phyloP scores from a whole-genome alignment of 2,329 filamentous ascomycete genomes.

The Sporothrix pseudoabietina region DNA sequence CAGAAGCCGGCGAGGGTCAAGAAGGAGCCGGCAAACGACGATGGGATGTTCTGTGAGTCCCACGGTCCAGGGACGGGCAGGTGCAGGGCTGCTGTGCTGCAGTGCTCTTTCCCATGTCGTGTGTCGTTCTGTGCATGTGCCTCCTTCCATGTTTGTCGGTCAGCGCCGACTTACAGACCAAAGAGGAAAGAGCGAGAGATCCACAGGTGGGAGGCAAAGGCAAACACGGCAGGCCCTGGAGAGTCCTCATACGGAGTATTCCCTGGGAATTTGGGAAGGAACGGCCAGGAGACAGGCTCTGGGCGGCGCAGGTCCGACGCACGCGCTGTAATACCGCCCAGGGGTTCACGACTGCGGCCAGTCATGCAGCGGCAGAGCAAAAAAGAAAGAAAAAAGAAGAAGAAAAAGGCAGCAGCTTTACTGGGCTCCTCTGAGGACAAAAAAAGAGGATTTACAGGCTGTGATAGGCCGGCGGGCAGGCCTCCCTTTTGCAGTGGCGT shows the following conservation, averaged over 20 bases:
- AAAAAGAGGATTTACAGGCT: not conserved
- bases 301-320: conserved; percentile 13
- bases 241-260: not conserved
- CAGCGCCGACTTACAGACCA: conserved; percentile 25
- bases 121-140: not conserved
- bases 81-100: not conserved
- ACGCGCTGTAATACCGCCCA: conserved; percentile 4
- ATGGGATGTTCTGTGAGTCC: not conserved
- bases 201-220: not conserved
- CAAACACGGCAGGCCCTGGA: conserved; percentile 3
- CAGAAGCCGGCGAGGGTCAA: not conserved
- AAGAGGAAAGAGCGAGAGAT: conserved; percentile 21
- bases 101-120: not conserved
- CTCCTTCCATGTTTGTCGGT: not conserved
- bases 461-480: conserved; percentile 21
- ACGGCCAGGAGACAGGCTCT: not conserved
- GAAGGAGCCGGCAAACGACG: not conserved
- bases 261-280: conserved; percentile 8
- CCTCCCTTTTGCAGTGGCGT: conserved; percentile 29
- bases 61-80: not conserved
- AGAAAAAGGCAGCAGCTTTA: not conserved
- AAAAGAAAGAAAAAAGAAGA: not conserved
- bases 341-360: conserved; percentile 25
- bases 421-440: not conserved
- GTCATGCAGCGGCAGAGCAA: conserved; percentile 30